Percentiles rank a stretch among this genome's conserved stretches.
These are phyloP conservation scores for Cinnamomum chago DNA, from an alignment of 164 flowering plant genomes.

Conservation along the genomic window DNA sequence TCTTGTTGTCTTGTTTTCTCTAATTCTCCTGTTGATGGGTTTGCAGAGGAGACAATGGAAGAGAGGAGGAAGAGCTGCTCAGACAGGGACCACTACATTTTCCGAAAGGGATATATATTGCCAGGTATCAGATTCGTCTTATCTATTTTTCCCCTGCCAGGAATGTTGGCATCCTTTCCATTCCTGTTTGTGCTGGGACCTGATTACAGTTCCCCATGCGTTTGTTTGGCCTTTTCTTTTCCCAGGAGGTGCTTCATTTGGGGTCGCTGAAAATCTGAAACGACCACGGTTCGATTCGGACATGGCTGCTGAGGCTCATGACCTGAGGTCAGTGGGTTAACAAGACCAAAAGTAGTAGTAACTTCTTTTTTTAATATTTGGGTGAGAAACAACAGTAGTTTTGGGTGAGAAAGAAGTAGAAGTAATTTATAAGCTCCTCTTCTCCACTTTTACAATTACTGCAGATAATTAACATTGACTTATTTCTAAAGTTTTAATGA, in stretches of 20 bases:
- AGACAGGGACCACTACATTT: conserved; percentile 35
- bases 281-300: conserved; percentile 24
- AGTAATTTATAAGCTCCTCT: no score
- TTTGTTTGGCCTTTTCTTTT: neutral
- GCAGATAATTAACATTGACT: neutral
- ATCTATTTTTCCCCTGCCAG: neutral
- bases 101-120: conserved; percentile 34
- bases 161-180: conserved; percentile 11
- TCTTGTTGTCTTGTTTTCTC: neutral
- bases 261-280: conserved; percentile 22
- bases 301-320: conserved; percentile 20
- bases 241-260: conserved; percentile 34
- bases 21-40: neutral
- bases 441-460: no score
- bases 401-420: no score
- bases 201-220: neutral
- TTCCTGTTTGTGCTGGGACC: no score
- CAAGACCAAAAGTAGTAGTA: no score
- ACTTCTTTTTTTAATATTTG: no score
- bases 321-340: conserved; percentile 30
- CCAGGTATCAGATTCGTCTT: conserved; percentile 36
- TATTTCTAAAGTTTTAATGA: neutral
- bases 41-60: conserved; percentile 5
- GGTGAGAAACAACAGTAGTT: no score
- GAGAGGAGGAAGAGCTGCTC: conserved; percentile 62